Conservation (phyloP, 768 basidiomycete genomes). For the Termitomyces heimii region DNA sequence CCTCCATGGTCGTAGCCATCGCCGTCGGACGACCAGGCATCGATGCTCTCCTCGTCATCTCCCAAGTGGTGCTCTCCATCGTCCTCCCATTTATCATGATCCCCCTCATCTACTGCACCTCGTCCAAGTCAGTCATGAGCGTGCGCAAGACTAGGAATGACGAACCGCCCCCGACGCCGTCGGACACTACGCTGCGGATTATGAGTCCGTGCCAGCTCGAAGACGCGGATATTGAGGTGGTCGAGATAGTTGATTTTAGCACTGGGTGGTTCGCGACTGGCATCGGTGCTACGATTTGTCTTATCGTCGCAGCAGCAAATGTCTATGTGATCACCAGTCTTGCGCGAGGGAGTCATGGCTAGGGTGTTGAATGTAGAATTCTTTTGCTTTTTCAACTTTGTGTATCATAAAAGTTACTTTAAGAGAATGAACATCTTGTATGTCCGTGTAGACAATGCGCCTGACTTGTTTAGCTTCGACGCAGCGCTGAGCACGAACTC, state of each 20-base stretch:
- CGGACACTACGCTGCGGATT: conserved; percentile 10
- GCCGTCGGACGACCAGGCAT: conserved; percentile 66
- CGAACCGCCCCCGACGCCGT: conserved; percentile 33
- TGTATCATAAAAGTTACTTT: too few species aligned
- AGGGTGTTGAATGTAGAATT: background rate
- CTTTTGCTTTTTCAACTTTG: too few species aligned
- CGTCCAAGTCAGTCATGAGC: conserved; percentile 66
- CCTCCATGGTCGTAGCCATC: conserved; percentile 74
- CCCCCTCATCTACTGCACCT: conserved; percentile 74
- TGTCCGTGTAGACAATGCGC: too few species aligned
- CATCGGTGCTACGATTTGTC: conserved; percentile 55
- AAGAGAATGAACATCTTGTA: too few species aligned
- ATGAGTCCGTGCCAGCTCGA: conserved; percentile 16
- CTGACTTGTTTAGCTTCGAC: too few species aligned
- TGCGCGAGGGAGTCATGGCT: background rate
- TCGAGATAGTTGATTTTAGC: conserved; percentile 55
- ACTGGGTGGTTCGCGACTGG: conserved; percentile 44
- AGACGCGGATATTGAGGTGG: conserved; percentile 10
- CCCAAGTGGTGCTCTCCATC: conserved; percentile 80
- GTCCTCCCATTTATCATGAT: conserved; percentile 83
- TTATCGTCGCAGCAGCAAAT: conserved; percentile 66
- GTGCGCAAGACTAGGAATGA: conserved; percentile 38
- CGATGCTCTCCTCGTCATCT: conserved; percentile 74
- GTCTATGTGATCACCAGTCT: conserved; percentile 68
- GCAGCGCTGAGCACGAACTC: too few species aligned